phyloP scores from a whole-genome alignment of 106 monocot species.

The Ottelia alismoides region DNA sequence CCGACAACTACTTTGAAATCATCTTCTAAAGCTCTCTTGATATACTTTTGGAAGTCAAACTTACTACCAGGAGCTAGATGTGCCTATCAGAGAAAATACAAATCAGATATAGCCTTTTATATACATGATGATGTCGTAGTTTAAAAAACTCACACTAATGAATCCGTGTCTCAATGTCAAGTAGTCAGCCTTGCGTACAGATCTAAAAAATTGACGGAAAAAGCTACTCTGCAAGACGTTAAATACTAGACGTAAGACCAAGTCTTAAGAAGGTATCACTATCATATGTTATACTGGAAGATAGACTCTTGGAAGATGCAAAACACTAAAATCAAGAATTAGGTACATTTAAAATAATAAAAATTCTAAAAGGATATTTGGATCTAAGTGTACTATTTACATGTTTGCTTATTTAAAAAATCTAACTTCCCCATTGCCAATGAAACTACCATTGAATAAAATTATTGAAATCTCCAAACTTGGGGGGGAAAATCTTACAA shows the following conservation, averaged over 20 bases:
- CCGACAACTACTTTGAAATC: slow-evolving; percentile 78
- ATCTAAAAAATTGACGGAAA: slow-evolving; percentile 73
- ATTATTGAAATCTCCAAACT: too few relatives aligned
- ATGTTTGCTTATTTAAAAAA: background rate
- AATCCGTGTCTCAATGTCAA: slow-evolving; percentile 68
- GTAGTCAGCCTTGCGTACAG: slow-evolving; percentile 69
- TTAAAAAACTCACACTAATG: slow-evolving; percentile 34
- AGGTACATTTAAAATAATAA: too few relatives aligned
- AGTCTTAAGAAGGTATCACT: too few relatives aligned
- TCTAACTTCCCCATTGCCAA: too few relatives aligned
- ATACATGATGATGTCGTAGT: too few relatives aligned
- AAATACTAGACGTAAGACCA: too few relatives aligned
- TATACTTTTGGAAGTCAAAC: slow-evolving; percentile 75
- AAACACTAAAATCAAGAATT: background rate
- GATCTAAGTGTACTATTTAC: background rate
- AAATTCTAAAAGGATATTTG: too few relatives aligned
- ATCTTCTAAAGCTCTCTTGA: slow-evolving; percentile 67
- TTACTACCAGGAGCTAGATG: slow-evolving; percentile 56
- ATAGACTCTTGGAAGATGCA: background rate
- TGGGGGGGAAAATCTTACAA: slow-evolving; percentile 31
- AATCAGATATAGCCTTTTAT: background rate
- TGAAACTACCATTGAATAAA: too few relatives aligned
- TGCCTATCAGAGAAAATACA: slow-evolving; percentile 20
- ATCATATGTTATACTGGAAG: too few relatives aligned
- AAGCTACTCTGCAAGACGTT: slow-evolving; percentile 53